Conservation (phyloP, 192 early-diverging fungal genomes). For the Funneliformis mosseae region DNA sequence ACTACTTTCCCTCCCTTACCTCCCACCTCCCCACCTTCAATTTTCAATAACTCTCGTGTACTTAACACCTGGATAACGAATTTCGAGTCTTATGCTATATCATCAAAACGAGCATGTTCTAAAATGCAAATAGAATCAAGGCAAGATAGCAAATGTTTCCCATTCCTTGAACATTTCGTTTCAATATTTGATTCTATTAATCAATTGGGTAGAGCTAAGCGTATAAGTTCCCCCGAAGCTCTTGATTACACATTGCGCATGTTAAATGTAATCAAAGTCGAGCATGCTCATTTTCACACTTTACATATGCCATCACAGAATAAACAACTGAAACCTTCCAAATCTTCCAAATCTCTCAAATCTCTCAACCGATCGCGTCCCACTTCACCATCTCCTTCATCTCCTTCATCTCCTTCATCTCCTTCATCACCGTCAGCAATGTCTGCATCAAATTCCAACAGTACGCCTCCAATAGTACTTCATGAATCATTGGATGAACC, state of each 20-base stretch:
- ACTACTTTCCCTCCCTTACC: slow-evolving; percentile 1
- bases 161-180: slow-evolving; percentile 24
- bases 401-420: background rate
- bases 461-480: slow-evolving; percentile 9
- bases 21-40: background rate
- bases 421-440: background rate
- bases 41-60: slow-evolving; percentile 8
- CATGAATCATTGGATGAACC: slow-evolving; percentile 26
- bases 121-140: background rate
- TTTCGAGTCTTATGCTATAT: slow-evolving; percentile 19
- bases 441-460: background rate
- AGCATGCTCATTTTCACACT: slow-evolving; percentile 21
- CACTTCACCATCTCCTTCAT: background rate
- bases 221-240: background rate
- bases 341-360: background rate
- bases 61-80: slow-evolving; percentile 18
- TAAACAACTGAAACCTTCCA: background rate
- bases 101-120: background rate
- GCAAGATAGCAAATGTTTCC: slow-evolving; percentile 14
- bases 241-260: slow-evolving; percentile 20
- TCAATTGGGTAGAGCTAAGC: background rate
- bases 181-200: slow-evolving; percentile 28
- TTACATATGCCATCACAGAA: background rate
- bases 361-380: no score
- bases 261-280: slow-evolving; percentile 29